phyloP scores from a whole-genome alignment of 805 yeast species.

The Hanseniaspora singularis region DNA sequence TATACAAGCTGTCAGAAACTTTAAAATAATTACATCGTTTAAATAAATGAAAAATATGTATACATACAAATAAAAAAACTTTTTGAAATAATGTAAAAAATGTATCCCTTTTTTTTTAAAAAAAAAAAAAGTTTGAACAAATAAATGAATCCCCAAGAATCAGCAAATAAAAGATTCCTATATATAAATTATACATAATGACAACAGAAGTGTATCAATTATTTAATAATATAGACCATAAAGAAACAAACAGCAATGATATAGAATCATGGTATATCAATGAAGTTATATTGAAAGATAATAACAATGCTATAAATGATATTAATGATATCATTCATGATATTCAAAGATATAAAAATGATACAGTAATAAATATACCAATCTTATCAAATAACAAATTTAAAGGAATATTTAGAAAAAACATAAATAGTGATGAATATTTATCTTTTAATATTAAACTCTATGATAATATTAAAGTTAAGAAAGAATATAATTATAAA shows the following conservation, averaged over 20 bases:
- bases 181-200: background rate
- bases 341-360: background rate
- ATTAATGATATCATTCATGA: background rate
- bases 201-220: background rate
- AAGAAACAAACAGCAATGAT: background rate
- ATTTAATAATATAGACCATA: background rate
- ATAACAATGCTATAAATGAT: background rate
- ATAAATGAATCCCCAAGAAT: too few species aligned
- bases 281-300: background rate
- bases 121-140: too few species aligned
- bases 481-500: slow-evolving; percentile 4
- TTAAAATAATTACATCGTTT: too few species aligned
- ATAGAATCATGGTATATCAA: background rate
- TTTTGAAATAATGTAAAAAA: too few species aligned
- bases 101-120: too few species aligned
- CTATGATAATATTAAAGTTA: background rate
- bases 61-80: too few species aligned
- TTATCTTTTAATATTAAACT: background rate
- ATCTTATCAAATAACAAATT: slow-evolving; percentile 5
- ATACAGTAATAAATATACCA: slow-evolving; percentile 2
- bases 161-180: background rate
- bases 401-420: slow-evolving; percentile 11
- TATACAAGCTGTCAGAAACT: background rate
- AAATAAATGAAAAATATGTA: too few species aligned
- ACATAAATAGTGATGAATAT: background rate